phyloP scores from a whole-genome alignment of 441 rosid genomes.

The Breynia disticha region DNA sequence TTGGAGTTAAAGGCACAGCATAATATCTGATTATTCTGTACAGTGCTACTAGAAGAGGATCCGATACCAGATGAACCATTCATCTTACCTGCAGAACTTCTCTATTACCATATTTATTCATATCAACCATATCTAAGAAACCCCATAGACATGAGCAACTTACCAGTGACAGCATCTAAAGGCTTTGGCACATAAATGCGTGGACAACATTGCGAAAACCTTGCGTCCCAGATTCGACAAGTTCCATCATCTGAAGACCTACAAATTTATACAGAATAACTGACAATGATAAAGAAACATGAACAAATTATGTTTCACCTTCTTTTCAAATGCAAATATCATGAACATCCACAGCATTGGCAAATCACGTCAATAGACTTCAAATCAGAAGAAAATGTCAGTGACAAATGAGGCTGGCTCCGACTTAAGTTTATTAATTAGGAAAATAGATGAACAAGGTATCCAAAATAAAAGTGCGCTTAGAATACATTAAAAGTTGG shows the following conservation, averaged over 20 bases:
- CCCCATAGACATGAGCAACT: conserved; percentile 18
- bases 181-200: conserved; percentile 81
- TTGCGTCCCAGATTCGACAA: conserved; percentile 98
- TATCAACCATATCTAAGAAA: conserved; percentile 8
- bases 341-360: conserved; percentile 8
- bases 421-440: conserved; percentile 12
- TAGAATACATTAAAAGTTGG: conserved; percentile 9
- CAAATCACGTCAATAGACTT: too few species aligned
- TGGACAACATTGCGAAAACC: conserved; percentile 54
- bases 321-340: conserved; percentile 11
- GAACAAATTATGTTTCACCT: conserved; percentile 6
- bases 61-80: conserved; percentile 42
- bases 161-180: conserved; percentile 50
- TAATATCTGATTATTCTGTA: conserved; percentile 67
- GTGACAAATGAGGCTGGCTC: too few species aligned
- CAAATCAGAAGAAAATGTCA: too few species aligned
- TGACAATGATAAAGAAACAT: conserved; percentile 9
- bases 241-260: conserved; percentile 99
- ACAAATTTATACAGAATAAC: conserved; percentile 26
- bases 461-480: conserved; percentile 1
- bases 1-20: conserved; percentile 92
- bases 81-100: conserved; percentile 55
- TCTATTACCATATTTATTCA: conserved; percentile 17
- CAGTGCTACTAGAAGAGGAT: conserved; percentile 51
- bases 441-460: conserved; percentile 4